A percentile compares a stretch with the other conserved stretches of the same genome.
phyloP scores from a whole-genome alignment of 1,139 yeast species.

The Geotrichum australiense region DNA sequence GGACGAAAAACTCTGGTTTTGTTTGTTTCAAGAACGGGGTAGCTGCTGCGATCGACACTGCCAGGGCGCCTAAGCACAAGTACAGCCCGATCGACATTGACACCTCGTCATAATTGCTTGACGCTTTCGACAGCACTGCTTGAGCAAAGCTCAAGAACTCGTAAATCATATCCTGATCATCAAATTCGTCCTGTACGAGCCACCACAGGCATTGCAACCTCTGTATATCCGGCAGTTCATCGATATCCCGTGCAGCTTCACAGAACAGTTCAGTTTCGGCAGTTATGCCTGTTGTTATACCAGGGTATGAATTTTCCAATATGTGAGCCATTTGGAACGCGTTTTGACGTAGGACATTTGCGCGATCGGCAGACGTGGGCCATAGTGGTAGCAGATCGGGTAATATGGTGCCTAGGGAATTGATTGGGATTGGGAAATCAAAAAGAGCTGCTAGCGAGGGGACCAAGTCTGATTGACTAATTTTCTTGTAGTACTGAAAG shows the following conservation, averaged over 20 bases:
- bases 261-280: constrained; percentile 19
- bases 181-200: constrained; percentile 14
- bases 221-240: constrained; percentile 23
- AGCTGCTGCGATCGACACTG: constrained; percentile 17
- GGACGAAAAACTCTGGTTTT: constrained; percentile 23
- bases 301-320: constrained; percentile 21
- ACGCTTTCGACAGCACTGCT: constrained; percentile 49
- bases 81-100: constrained; percentile 43
- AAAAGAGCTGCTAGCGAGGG: constrained; percentile 73
- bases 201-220: constrained; percentile 24
- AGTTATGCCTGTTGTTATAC: constrained; percentile 16
- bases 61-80: constrained; percentile 9
- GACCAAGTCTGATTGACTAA: constrained; percentile 82
- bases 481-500: constrained; percentile 45
- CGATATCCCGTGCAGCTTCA: constrained; percentile 20
- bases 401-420: constrained; percentile 71
- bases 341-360: constrained; percentile 51
- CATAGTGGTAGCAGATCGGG: constrained; percentile 51
- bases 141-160: constrained; percentile 36
- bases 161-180: constrained; percentile 5
- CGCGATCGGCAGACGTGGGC: constrained; percentile 31
- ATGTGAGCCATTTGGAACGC: constrained; percentile 46
- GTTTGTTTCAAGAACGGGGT: constrained; percentile 16
- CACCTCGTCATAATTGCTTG: constrained; percentile 63
- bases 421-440: constrained; percentile 78